Conservation (phyloP, 345 rosid species). For the Ricinus communis region DNA sequence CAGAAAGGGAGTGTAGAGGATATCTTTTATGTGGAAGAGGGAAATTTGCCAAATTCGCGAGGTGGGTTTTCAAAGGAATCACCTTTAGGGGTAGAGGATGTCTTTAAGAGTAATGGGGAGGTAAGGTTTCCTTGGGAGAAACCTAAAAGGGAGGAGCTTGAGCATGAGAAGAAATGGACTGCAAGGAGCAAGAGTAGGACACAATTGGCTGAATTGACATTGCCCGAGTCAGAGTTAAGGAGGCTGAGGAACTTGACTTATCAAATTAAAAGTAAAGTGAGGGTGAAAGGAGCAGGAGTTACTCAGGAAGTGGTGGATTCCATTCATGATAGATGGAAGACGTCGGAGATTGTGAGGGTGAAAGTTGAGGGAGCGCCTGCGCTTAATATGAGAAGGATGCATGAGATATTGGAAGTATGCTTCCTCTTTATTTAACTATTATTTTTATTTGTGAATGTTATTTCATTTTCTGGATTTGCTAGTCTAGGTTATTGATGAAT, state of each 20-base stretch:
- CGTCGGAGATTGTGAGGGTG: constrained; percentile 73
- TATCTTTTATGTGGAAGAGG: constrained; percentile 63
- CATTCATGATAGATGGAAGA: constrained; percentile 76
- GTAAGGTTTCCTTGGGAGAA: constrained; percentile 91
- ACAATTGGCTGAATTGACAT: constrained; percentile 67
- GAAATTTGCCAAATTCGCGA: constrained; percentile 54
- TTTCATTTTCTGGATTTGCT: constrained; percentile 1
- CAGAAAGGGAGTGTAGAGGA: constrained; percentile 84
- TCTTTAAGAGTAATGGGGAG: constrained; percentile 47
- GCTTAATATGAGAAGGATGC: constrained; percentile 87
- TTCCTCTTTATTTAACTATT: constrained; percentile 18
- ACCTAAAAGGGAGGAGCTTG: constrained; percentile 29
- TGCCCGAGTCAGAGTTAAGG: constrained; percentile 69
- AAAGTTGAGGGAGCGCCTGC: constrained; percentile 84
- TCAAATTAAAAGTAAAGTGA: constrained; percentile 57
- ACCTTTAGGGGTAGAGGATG: constrained; percentile 42
- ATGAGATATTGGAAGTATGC: constrained; percentile 88
- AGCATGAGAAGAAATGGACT: constrained; percentile 45
- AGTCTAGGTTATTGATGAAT: background rate
- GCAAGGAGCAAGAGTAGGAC: constrained; percentile 59
- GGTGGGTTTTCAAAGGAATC: constrained; percentile 61
- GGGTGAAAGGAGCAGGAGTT: constrained; percentile 65
- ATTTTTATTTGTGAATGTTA: background rate
- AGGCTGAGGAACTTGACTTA: constrained; percentile 78
- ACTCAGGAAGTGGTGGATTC: constrained; percentile 69